Evolutionary conservation across 2,329 filamentous ascomycete genomes (phyloP).

Genomic region (Zasmidium cellare): DNA sequence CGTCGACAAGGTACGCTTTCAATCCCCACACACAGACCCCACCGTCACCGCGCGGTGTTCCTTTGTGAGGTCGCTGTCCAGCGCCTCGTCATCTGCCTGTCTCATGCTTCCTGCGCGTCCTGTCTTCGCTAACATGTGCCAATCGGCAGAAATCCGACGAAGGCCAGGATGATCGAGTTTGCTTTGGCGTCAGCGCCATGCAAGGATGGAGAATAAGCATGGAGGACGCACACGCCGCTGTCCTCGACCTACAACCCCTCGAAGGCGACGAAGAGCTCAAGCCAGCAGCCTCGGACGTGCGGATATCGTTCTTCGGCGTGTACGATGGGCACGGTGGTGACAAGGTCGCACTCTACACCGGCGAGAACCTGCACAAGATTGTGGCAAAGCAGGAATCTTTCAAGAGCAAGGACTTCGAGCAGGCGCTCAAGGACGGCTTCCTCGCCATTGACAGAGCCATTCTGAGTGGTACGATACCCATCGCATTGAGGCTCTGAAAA

Average conservation of each 20-base stretch:
- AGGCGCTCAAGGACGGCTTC: slow-evolving; percentile 96
- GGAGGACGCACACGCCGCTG: slow-evolving; percentile 91
- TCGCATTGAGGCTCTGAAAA: neutral
- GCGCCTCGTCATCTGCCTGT: neutral
- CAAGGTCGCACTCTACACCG: slow-evolving; percentile 90
- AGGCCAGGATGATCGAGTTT: slow-evolving; percentile 87
- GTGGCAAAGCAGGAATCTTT: slow-evolving; percentile 93
- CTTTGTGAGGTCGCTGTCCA: neutral
- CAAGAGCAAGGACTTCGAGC: slow-evolving; percentile 85
- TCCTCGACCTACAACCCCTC: slow-evolving; percentile 79
- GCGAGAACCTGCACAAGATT: slow-evolving; percentile 91
- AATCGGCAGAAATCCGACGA: slow-evolving; percentile 72
- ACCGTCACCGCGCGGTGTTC: neutral
- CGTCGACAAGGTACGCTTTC: slow-evolving; percentile 84
- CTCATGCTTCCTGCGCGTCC: neutral
- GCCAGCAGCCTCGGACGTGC: slow-evolving; percentile 65
- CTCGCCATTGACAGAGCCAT: slow-evolving; percentile 94
- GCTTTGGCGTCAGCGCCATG: slow-evolving; percentile 97
- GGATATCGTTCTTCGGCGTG: slow-evolving; percentile 94
- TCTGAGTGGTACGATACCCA: slow-evolving; percentile 70
- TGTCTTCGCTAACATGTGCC: neutral
- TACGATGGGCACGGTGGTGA: slow-evolving; percentile 98
- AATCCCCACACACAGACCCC: slow-evolving; percentile 8
- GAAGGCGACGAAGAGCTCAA: slow-evolving; percentile 52
- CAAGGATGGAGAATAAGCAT: slow-evolving; percentile 99